These are phyloP conservation scores for Nicotiana undulata DNA, from an alignment of 257 asterid genomes.

Conservation along the genomic window DNA sequence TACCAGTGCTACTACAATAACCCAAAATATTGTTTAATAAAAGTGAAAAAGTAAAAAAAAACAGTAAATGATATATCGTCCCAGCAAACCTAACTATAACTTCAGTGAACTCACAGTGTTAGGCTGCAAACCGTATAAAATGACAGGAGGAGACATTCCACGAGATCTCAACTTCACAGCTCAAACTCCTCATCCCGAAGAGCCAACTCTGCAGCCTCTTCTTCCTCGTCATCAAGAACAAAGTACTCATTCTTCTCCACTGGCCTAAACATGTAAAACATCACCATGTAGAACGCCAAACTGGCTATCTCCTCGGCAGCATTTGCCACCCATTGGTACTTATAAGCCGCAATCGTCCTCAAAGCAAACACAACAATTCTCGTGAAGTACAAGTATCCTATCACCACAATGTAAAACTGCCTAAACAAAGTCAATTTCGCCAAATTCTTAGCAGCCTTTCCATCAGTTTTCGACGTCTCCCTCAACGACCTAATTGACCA, in stretches of 20 bases:
- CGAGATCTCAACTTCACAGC: conserved; percentile 45
- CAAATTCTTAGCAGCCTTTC: conserved; percentile 94
- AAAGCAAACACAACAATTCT: conserved; percentile 92
- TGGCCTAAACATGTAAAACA: conserved; percentile 98
- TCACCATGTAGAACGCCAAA: conserved; percentile 63
- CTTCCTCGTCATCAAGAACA: conserved; percentile 85
- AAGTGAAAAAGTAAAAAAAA: background rate
- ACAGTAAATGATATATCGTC: background rate
- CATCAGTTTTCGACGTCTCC: conserved; percentile 95
- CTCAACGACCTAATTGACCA: conserved; percentile 96
- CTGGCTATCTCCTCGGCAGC: conserved; percentile 94
- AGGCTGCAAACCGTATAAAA: background rate
- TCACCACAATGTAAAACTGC: conserved; percentile 88
- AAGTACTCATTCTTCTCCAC: conserved; percentile 83
- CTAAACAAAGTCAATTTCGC: conserved; percentile 83
- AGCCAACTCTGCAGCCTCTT: conserved; percentile 88
- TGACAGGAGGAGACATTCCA: conserved; percentile 2
- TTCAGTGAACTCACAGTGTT: conserved; percentile 3
- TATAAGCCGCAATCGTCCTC: conserved; percentile 82
- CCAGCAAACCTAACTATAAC: background rate
- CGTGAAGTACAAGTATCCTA: conserved; percentile 87
- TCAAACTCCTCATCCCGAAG: conserved; percentile 87
- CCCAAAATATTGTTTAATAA: background rate
- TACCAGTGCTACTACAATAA: background rate
- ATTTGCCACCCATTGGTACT: conserved; percentile 92